Percentiles rank a stretch among this genome's conserved stretches.
phyloP scores from a whole-genome alignment of 352 stramenopile species.

The Pythium aquatile region DNA sequence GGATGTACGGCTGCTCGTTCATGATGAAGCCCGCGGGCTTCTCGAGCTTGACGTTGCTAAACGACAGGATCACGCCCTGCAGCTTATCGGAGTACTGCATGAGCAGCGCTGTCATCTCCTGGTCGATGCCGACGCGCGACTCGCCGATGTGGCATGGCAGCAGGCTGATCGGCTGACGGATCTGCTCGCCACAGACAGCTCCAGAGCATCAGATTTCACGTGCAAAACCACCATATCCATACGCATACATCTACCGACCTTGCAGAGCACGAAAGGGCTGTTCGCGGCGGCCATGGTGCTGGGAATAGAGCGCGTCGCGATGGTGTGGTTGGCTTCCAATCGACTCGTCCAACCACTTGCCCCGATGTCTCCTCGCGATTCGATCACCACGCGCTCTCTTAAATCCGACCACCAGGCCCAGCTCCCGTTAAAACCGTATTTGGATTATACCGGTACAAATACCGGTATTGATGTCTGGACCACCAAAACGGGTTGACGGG shows the following conservation, averaged over 20 bases:
- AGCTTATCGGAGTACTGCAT: constrained; percentile 82
- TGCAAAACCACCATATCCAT: neutral
- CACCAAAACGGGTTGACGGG: constrained; percentile 21
- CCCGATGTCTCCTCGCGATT: constrained; percentile 23
- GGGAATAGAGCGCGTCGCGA: neutral
- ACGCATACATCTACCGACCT: constrained; percentile 26
- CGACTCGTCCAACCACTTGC: constrained; percentile 18
- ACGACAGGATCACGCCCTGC: constrained; percentile 70
- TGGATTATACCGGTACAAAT: neutral
- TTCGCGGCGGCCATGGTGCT: constrained; percentile 21
- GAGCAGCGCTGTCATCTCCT: constrained; percentile 68
- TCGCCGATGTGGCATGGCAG: constrained; percentile 71
- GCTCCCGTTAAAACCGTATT: constrained; percentile 13
- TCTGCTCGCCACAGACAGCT: constrained; percentile 18
- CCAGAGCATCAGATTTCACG: neutral
- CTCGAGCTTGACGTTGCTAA: constrained; percentile 62
- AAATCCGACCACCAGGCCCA: constrained; percentile 5
- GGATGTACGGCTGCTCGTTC: constrained; percentile 85
- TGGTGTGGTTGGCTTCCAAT: constrained; percentile 8
- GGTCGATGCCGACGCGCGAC: constrained; percentile 64
- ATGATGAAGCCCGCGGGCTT: constrained; percentile 64
- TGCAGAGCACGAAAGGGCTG: constrained; percentile 58
- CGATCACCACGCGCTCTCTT: constrained; percentile 1
- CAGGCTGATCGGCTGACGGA: constrained; percentile 70
- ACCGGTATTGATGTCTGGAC: constrained; percentile 11